Evolutionary conservation across 2,329 filamentous ascomycete species (phyloP).

Genomic region (Anisogramma anomala): DNA sequence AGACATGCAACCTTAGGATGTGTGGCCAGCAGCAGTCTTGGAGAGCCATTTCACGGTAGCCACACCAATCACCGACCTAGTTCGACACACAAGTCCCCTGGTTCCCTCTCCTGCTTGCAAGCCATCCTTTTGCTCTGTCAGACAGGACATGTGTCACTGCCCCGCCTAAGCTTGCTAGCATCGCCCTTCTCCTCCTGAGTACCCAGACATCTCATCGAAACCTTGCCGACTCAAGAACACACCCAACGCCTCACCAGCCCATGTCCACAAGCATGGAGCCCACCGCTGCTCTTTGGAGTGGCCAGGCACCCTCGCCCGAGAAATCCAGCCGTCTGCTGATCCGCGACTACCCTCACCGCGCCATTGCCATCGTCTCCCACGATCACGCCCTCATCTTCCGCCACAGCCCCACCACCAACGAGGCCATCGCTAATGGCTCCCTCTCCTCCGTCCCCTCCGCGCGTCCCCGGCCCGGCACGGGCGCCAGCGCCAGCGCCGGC

Average conservation of each 20-base stretch:
- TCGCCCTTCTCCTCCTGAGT: not conserved
- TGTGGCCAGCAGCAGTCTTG: not conserved
- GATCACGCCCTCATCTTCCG: conserved; percentile 76
- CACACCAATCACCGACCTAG: too few relatives aligned
- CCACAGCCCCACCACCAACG: conserved; percentile 56
- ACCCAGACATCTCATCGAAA: too few relatives aligned
- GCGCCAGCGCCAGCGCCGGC: conserved; percentile 24
- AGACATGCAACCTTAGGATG: not conserved
- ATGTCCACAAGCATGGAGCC: conserved; percentile 33
- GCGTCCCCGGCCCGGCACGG: conserved; percentile 28
- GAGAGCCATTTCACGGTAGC: not conserved
- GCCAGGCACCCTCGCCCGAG: conserved; percentile 38
- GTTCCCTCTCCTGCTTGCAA: not conserved
- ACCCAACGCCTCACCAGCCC: not conserved
- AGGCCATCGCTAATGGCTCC: conserved; percentile 46
- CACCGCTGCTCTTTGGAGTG: conserved; percentile 30
- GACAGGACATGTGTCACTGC: conserved; percentile 14
- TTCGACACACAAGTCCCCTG: not conserved
- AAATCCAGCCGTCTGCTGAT: conserved; percentile 69
- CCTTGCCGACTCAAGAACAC: not conserved
- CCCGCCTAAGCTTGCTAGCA: conserved; percentile 5
- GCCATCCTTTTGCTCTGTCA: not conserved
- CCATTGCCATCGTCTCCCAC: conserved; percentile 73
- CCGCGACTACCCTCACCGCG: conserved; percentile 75
- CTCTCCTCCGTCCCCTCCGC: conserved; percentile 40